Evolutionary conservation across 2,329 filamentous ascomycete genomes (phyloP).

Genomic region (Keithomyces neogunnii): DNA sequence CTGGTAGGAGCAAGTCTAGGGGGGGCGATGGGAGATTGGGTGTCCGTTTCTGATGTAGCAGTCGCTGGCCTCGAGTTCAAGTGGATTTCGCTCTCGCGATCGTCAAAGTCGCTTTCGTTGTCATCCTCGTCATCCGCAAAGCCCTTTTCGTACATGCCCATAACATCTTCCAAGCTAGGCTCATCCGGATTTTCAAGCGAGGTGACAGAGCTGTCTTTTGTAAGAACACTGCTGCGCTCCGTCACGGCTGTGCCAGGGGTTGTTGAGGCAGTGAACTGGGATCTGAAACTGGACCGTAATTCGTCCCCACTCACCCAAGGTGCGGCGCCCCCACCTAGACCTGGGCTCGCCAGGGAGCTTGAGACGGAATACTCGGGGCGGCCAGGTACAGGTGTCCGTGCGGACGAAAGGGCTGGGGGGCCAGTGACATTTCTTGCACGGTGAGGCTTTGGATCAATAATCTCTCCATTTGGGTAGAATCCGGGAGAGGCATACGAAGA

Average conservation of each 20-base stretch:
- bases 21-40: background rate
- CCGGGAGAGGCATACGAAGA: slow-evolving; percentile 37
- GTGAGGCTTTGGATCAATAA: slow-evolving; percentile 23
- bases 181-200: slow-evolving; percentile 50
- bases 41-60: slow-evolving; percentile 6
- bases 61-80: slow-evolving; percentile 5
- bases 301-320: slow-evolving; percentile 45
- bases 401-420: slow-evolving; percentile 15
- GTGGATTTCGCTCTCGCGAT: slow-evolving; percentile 4
- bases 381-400: slow-evolving; percentile 17
- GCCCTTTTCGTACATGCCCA: slow-evolving; percentile 60
- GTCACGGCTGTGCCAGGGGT: slow-evolving; percentile 58
- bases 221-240: slow-evolving; percentile 73
- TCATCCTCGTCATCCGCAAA: slow-evolving; percentile 41
- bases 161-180: slow-evolving; percentile 58
- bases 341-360: slow-evolving; percentile 18
- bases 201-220: slow-evolving; percentile 67
- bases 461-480: slow-evolving; percentile 31
- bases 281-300: slow-evolving; percentile 46
- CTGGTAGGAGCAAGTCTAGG: slow-evolving; percentile 2
- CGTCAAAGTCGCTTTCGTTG: slow-evolving; percentile 19
- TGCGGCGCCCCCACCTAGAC: slow-evolving; percentile 22
- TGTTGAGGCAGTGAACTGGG: slow-evolving; percentile 45
- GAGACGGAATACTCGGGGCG: slow-evolving; percentile 30
- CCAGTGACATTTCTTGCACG: slow-evolving; percentile 20